phyloP scores from a whole-genome alignment of 768 basidiomycete species.

The Boletus sp. region DNA sequence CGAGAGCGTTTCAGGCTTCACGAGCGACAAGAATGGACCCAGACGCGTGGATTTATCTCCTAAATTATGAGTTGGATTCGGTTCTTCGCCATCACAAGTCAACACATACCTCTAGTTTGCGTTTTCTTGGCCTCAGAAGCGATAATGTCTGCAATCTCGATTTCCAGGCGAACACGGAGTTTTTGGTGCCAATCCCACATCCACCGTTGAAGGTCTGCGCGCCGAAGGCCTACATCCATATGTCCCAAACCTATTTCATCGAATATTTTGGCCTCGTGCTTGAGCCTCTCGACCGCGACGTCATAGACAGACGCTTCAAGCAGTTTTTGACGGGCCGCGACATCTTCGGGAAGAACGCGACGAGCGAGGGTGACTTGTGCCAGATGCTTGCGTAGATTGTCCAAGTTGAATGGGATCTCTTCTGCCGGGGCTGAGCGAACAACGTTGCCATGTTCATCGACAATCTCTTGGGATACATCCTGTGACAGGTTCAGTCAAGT shows the following conservation, averaged over 20 bases:
- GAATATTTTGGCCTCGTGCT: conserved; percentile 59
- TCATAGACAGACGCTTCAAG: conserved; percentile 47
- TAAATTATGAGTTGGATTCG: background rate
- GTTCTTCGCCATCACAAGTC: background rate
- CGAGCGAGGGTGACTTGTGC: conserved; percentile 61
- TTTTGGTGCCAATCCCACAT: conserved; percentile 86
- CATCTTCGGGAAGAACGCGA: conserved; percentile 61
- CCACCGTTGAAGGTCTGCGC: conserved; percentile 61
- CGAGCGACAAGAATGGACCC: conserved; percentile 70
- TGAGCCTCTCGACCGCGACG: conserved; percentile 52
- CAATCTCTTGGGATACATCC: background rate
- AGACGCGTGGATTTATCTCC: conserved; percentile 34
- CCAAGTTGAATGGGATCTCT: conserved; percentile 74
- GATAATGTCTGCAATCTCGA: conserved; percentile 49
- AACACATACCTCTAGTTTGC: conserved; percentile 20
- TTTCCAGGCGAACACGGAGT: conserved; percentile 49
- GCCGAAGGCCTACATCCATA: conserved; percentile 41
- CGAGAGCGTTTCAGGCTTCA: conserved; percentile 77
- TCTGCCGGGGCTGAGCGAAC: conserved; percentile 19
- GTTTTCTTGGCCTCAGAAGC: conserved; percentile 33
- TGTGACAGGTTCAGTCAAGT: conserved; percentile 4
- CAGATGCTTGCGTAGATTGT: conserved; percentile 68
- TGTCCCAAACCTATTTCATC: conserved; percentile 55
- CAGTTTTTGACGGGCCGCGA: conserved; percentile 59
- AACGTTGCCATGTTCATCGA: conserved; percentile 3